phyloP scores from a whole-genome alignment of 2,329 filamentous ascomycete species.

The Ascochyta clinopodiicola region DNA sequence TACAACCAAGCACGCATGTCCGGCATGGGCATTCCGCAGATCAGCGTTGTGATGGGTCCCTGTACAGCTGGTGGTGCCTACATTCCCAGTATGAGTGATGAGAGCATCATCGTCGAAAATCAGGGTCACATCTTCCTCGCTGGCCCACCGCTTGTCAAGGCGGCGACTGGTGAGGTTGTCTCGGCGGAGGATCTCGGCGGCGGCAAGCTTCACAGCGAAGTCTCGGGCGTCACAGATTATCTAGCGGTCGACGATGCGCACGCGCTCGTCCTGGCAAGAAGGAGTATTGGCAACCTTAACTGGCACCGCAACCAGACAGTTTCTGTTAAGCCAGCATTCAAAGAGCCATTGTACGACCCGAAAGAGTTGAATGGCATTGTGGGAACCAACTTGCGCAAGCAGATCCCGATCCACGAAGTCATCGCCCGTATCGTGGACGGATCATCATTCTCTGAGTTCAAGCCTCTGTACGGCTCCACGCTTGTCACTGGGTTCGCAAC shows the following conservation, averaged over 20 bases:
- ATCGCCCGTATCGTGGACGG: slow-evolving; percentile 94
- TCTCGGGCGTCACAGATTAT: slow-evolving; percentile 94
- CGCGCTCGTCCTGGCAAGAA: slow-evolving; percentile 81
- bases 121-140: slow-evolving; percentile 98
- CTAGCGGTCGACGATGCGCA: slow-evolving; percentile 94
- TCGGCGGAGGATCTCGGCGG: slow-evolving; percentile 90
- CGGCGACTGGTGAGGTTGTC: slow-evolving; percentile 91
- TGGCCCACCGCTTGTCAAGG: slow-evolving; percentile 92
- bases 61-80: slow-evolving; percentile 97
- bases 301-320: slow-evolving; percentile 66
- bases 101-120: slow-evolving; percentile 93
- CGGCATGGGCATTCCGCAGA: slow-evolving; percentile 84
- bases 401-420: slow-evolving; percentile 85
- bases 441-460: slow-evolving; percentile 91
- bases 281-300: slow-evolving; percentile 88
- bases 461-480: slow-evolving; percentile 85
- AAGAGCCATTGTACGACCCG: slow-evolving; percentile 80
- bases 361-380: slow-evolving; percentile 87
- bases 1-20: slow-evolving; percentile 98
- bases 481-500: slow-evolving; percentile 87
- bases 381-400: slow-evolving; percentile 85
- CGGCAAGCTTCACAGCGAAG: slow-evolving; percentile 84
- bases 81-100: slow-evolving; percentile 96
- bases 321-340: slow-evolving; percentile 55
- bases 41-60: slow-evolving; percentile 95